phyloP scores from a whole-genome alignment of 805 yeast species.

The Kregervanrija delftensis region DNA sequence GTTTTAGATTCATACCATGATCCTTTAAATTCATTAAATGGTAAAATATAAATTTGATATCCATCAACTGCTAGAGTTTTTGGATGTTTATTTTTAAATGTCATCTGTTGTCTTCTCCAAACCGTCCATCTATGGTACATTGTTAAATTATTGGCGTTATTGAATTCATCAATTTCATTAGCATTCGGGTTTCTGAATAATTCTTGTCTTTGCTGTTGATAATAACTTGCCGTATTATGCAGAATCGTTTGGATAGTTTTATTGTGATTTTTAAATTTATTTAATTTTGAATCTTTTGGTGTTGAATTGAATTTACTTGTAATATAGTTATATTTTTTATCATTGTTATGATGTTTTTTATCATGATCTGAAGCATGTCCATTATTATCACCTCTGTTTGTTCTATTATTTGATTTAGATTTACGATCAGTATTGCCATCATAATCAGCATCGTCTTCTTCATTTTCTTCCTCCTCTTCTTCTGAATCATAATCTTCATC shows the following conservation, averaged over 20 bases:
- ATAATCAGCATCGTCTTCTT: background rate
- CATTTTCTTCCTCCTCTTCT: conserved; percentile 9
- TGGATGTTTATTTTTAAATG: conserved; percentile 73
- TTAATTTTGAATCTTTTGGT: conserved; percentile 15
- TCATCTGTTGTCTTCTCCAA: conserved; percentile 82
- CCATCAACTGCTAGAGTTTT: conserved; percentile 86
- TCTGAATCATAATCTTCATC: conserved; percentile 13
- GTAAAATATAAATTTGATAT: conserved; percentile 84
- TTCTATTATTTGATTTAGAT: background rate
- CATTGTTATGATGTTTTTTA: background rate
- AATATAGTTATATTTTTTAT: background rate
- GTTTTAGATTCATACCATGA: conserved; percentile 72
- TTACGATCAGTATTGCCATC: conserved; percentile 2
- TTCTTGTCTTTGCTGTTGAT: conserved; percentile 12
- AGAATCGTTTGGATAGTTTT: conserved; percentile 20
- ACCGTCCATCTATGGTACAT: conserved; percentile 81
- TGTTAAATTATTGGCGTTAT: conserved; percentile 19
- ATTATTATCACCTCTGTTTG: background rate
- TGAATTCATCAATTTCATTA: conserved; percentile 4
- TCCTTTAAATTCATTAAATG: conserved; percentile 63
- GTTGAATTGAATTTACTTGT: no score
- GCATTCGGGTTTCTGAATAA: conserved; percentile 5
- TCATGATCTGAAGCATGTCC: no score
- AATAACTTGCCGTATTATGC: conserved; percentile 18
- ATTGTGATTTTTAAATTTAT: conserved; percentile 17